A percentile compares a stretch with the other conserved stretches of the same genome.
Evolutionary conservation across 805 yeast species (phyloP).

Genomic region (Naumovozyma baii): DNA sequence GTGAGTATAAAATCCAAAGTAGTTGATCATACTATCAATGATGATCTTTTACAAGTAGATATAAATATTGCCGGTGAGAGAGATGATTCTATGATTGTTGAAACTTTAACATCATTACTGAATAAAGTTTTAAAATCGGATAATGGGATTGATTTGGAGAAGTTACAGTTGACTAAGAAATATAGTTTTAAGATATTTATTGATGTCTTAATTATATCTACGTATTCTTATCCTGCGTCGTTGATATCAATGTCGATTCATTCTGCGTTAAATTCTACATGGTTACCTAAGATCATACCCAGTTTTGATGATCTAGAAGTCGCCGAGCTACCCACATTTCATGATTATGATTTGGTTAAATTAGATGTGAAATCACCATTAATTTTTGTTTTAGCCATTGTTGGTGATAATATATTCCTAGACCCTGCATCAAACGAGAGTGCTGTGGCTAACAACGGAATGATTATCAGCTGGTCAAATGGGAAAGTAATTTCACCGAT

Average conservation of each 20-base stretch:
- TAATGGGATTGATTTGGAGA: slow-evolving; percentile 36
- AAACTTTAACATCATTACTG: slow-evolving; percentile 53
- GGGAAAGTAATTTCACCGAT: slow-evolving; percentile 67
- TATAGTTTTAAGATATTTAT: slow-evolving; percentile 70
- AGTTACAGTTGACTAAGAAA: slow-evolving; percentile 56
- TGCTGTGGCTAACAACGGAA: slow-evolving; percentile 76
- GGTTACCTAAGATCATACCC: slow-evolving; percentile 62
- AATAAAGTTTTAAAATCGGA: slow-evolving; percentile 19
- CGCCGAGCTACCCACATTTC: slow-evolving; percentile 83
- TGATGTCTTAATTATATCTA: slow-evolving; percentile 71
- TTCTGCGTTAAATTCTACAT: slow-evolving; percentile 71
- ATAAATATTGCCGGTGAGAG: slow-evolving; percentile 73
- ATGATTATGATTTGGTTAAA: slow-evolving; percentile 72
- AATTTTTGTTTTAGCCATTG: slow-evolving; percentile 63
- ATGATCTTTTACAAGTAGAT: slow-evolving; percentile 58
- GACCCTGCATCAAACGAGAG: slow-evolving; percentile 90
- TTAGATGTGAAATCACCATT: slow-evolving; percentile 53
- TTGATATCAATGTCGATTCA: slow-evolving; percentile 71
- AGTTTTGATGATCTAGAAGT: slow-evolving; percentile 55
- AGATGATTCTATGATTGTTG: slow-evolving; percentile 65
- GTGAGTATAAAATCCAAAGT: slow-evolving; percentile 86
- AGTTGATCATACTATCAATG: slow-evolving; percentile 38
- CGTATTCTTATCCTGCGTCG: slow-evolving; percentile 72
- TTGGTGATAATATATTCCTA: slow-evolving; percentile 54
- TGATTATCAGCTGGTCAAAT: slow-evolving; percentile 61